Evolutionary conservation across 495 filamentous ascomycete species (phyloP), one percentile per base, ranked within the genome.

Genomic region (Aspergillus campestris): DNA sequence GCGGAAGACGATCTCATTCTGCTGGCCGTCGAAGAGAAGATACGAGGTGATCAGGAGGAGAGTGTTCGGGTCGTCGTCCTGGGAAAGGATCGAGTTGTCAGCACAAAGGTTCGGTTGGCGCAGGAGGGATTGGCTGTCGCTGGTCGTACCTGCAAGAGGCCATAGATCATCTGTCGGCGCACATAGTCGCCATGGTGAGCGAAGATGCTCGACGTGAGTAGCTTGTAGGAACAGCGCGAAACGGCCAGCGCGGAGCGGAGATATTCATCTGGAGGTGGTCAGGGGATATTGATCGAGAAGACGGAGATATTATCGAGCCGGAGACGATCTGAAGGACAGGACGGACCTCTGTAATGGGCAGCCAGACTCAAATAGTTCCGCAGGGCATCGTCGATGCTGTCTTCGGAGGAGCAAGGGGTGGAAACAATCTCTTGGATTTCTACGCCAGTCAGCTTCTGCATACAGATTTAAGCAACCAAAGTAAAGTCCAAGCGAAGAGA

Each of bases 111-210:
- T 24, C 18, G 1, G 18, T 24, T 24, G 18, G 18, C 18, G 18
- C 18, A 24, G 18, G 18, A 24, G 18, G 18, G 4, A 24, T 24
- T 24, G 18, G 18, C 18, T 24, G 4, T 24, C 18, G 18, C 18
- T 24, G 18, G 18, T 24, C 61, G 38, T 64, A 83, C 89, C 72
- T 95, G 89, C 50, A 96, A 66, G 34, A 98, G 69, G 56, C 86
- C 83, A 68, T 94, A 92, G 44, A 96, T 80, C 55, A 98, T 86
- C 72, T 96, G 92, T 43, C 80, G 82, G 50, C 94, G 87, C 44
- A 97, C 84, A 70, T 97, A 96, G 39, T 89, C 84, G 44, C 77
- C 73, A 58, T 97, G 81, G 7, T 69, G 63, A 36, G 64, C 58
- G 59, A 94, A 97, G 45, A 98, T 70, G 27, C 53, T 65, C 53